Evolutionary conservation across 805 yeast genomes (phyloP).

Genomic region (Metschnikowia reukaufii): DNA sequence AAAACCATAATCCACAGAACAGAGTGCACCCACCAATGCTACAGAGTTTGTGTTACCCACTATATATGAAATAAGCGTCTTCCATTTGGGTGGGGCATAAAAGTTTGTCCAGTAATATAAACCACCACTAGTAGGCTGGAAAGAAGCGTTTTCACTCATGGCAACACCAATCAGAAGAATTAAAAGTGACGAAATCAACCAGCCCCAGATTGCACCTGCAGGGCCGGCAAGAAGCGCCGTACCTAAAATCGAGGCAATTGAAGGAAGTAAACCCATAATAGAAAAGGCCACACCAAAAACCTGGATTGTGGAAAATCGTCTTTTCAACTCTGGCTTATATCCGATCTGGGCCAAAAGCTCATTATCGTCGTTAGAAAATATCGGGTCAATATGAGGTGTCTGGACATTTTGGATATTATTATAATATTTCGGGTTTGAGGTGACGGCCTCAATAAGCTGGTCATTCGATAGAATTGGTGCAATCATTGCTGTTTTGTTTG

Average conservation of each 20-base stretch:
- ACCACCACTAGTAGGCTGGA: constrained; percentile 78
- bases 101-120: constrained; percentile 65
- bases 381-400: constrained; percentile 22
- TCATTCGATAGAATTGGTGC: constrained; percentile 20
- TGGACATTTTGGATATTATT: constrained; percentile 33
- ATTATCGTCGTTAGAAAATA: constrained; percentile 20
- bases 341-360: constrained; percentile 57
- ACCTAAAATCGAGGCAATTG: constrained; percentile 55
- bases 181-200: constrained; percentile 61
- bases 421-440: constrained; percentile 25
- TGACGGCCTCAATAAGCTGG: constrained; percentile 27
- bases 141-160: constrained; percentile 65
- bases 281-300: constrained; percentile 72
- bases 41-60: constrained; percentile 69
- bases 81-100: constrained; percentile 51
- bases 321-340: constrained; percentile 64
- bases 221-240: constrained; percentile 64
- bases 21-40: constrained; percentile 64
- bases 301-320: constrained; percentile 61
- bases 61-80: constrained; percentile 31
- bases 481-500: not conserved
- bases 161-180: constrained; percentile 58
- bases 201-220: constrained; percentile 69
- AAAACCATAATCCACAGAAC: constrained; percentile 72
- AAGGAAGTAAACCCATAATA: constrained; percentile 70